Conservation (phyloP, 352 stramenopile species). For the Phytophthora crassamura region DNA sequence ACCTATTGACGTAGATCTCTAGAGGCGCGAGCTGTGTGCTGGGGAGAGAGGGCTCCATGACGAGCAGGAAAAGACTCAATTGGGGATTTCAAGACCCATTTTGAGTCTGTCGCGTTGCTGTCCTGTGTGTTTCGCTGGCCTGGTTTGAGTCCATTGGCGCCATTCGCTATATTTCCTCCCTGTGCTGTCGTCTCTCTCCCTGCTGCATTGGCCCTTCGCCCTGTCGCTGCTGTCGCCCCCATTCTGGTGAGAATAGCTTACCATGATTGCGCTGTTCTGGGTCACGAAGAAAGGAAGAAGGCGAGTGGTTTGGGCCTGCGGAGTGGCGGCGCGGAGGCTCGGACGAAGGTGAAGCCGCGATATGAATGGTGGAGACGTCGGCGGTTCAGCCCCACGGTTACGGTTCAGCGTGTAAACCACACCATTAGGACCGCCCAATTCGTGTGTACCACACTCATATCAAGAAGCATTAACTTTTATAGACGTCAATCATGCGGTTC, state of each 20-base stretch:
- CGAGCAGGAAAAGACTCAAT: background rate
- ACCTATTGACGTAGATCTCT: background rate
- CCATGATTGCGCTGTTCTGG: slow-evolving; percentile 83
- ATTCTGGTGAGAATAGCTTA: slow-evolving; percentile 44
- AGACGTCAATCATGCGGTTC: slow-evolving; percentile 57
- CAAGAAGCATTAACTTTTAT: too few species aligned
- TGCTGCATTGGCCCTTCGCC: background rate
- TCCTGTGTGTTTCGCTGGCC: background rate
- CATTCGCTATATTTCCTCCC: background rate
- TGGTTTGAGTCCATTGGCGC: background rate
- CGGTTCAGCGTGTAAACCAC: slow-evolving; percentile 22
- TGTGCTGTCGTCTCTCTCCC: slow-evolving; percentile 2
- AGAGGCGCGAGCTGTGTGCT: background rate
- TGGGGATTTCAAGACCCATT: too few species aligned
- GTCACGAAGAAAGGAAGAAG: slow-evolving; percentile 92
- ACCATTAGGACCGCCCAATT: background rate
- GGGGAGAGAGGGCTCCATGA: too few species aligned
- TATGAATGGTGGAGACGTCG: slow-evolving; percentile 64
- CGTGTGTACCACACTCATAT: background rate
- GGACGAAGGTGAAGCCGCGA: slow-evolving; percentile 18
- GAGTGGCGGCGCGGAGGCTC: background rate
- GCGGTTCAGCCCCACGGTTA: slow-evolving; percentile 32
- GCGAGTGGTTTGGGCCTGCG: slow-evolving; percentile 71
- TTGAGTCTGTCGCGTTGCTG: slow-evolving; percentile 2
- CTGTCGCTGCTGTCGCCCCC: slow-evolving; percentile 3